Base-by-base conservation (phyloP, 495 filamentous ascomycete genomes). In the Clavariopsis aquatica region DNA sequence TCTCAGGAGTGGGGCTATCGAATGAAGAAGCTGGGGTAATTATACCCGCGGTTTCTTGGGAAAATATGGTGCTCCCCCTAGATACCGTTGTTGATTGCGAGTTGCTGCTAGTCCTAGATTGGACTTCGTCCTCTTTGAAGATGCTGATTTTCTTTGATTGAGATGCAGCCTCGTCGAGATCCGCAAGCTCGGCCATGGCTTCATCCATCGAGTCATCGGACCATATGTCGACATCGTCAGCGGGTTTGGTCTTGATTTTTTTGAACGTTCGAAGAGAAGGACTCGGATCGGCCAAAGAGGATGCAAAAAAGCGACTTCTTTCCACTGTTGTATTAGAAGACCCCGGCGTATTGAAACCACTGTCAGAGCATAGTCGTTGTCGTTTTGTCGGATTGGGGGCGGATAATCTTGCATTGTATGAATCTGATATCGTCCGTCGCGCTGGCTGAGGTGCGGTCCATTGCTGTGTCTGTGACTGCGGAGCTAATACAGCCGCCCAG, bases 171-270 rank as follows among this genome's bases (percentile, higher is more conserved):
- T 77, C 66, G 1, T 60, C 60, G 41, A 79, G 75, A 58, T 84
- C 79, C 20, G 79, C 73, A 51, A 85, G 65, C 58, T 79, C 77
- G 7, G 82, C 79, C 77, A 85, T 82, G 23, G 83, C 83, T 43
- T 87, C 86, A 60, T 87, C 85, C 20, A 85, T 77, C 1, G 84
- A 79, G 62, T 89, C 87, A 66, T 91, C 88, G 1, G 87, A 89
- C 69, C 83, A 89, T 2, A 90, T 78, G 45, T 82, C 81, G 58
- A 89, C 52, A 13, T 70, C 64, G 1, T 49, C 64, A 6, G 76
- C 76, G 7, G 78, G 78, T 45, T 81, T 80, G 52, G 79, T 79
- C 60, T 80, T 85, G 52, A 64, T 76, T 20, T 74, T 75, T 20
- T 69, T 74, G 3, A 73, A 57, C 59, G 82, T 84, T 26, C 79